phyloP scores from a whole-genome alignment of 768 basidiomycete genomes.

The Rhizopogon vinicolor region DNA sequence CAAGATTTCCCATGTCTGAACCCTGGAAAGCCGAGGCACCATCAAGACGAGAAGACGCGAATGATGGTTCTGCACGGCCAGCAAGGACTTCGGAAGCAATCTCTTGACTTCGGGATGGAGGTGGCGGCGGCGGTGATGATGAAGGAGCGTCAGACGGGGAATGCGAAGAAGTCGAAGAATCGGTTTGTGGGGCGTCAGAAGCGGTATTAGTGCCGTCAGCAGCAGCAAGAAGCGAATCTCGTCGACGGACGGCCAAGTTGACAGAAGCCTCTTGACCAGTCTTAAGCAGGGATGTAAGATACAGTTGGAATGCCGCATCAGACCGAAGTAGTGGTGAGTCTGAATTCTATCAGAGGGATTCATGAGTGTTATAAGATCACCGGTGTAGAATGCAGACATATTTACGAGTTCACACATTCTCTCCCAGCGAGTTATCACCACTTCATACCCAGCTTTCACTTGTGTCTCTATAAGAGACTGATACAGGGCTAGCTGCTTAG shows the following conservation, averaged over 20 bases:
- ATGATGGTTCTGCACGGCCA: slow-evolving; percentile 12
- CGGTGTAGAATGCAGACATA: slow-evolving; percentile 10
- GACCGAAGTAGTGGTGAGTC: slow-evolving; percentile 66
- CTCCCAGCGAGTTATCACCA: slow-evolving; percentile 79
- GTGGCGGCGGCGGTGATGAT: slow-evolving; percentile 10
- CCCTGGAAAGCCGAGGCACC: slow-evolving; percentile 1
- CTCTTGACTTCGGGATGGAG: slow-evolving; percentile 35
- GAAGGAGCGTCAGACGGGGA: slow-evolving; percentile 11
- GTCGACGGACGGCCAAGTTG: slow-evolving; percentile 58
- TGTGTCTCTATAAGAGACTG: slow-evolving; percentile 62
- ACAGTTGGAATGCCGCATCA: slow-evolving; percentile 70
- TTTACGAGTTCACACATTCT: slow-evolving; percentile 79
- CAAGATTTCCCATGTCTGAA: slow-evolving; percentile 36
- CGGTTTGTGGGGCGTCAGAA: slow-evolving; percentile 8
- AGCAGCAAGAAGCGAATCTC: slow-evolving; percentile 57
- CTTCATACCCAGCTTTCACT: slow-evolving; percentile 63
- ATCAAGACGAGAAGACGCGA: not conserved
- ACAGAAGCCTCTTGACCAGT: slow-evolving; percentile 54
- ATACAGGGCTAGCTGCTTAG: slow-evolving; percentile 67
- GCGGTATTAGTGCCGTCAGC: slow-evolving; percentile 16
- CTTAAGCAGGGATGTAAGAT: slow-evolving; percentile 63
- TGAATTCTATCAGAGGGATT: slow-evolving; percentile 44
- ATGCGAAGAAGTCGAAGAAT: not conserved
- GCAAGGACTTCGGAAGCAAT: slow-evolving; percentile 39
- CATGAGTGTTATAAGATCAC: slow-evolving; percentile 6